These are phyloP conservation scores for Chiua virens DNA, from an alignment of 768 basidiomycete species.

Conservation along the genomic window DNA sequence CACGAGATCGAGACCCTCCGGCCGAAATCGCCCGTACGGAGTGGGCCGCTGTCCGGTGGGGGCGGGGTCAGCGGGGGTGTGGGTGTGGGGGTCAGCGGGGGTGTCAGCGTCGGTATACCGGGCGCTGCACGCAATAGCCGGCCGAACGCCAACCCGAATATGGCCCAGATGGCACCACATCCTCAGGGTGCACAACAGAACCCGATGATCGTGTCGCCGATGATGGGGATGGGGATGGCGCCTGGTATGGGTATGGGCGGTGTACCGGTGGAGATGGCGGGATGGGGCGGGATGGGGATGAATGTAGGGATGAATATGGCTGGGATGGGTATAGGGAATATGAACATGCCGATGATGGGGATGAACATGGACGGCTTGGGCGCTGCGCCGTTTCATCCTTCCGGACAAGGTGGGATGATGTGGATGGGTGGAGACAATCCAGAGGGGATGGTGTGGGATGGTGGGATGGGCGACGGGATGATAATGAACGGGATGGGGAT, in stretches of 20 bases:
- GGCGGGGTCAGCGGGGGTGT: slow-evolving; percentile 24
- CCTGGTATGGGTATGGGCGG: slow-evolving; percentile 37
- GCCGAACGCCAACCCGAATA: background rate
- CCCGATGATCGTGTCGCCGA: slow-evolving; percentile 36
- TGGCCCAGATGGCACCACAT: background rate
- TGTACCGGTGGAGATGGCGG: slow-evolving; percentile 35
- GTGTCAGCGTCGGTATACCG: slow-evolving; percentile 11
- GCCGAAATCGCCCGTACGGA: slow-evolving; percentile 78
- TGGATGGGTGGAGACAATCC: slow-evolving; percentile 37
- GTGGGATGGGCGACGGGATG: slow-evolving; percentile 43
- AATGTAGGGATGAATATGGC: slow-evolving; percentile 40
- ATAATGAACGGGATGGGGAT: slow-evolving; percentile 40
- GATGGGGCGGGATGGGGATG: slow-evolving; percentile 37
- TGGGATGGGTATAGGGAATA: slow-evolving; percentile 40
- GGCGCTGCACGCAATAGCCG: slow-evolving; percentile 17
- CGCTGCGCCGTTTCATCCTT: slow-evolving; percentile 24
- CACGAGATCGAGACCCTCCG: slow-evolving; percentile 81
- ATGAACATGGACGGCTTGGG: slow-evolving; percentile 38
- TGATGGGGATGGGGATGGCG: slow-evolving; percentile 39
- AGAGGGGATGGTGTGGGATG: slow-evolving; percentile 38
- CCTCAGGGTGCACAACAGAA: slow-evolving; percentile 23
- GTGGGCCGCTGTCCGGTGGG: slow-evolving; percentile 28
- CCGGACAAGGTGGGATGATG: slow-evolving; percentile 25
- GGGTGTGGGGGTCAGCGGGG: slow-evolving; percentile 23
- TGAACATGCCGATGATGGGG: slow-evolving; percentile 42